Base-by-base conservation (phyloP, 192 early-diverging fungal species). In the Coemansia furcata region DNA sequence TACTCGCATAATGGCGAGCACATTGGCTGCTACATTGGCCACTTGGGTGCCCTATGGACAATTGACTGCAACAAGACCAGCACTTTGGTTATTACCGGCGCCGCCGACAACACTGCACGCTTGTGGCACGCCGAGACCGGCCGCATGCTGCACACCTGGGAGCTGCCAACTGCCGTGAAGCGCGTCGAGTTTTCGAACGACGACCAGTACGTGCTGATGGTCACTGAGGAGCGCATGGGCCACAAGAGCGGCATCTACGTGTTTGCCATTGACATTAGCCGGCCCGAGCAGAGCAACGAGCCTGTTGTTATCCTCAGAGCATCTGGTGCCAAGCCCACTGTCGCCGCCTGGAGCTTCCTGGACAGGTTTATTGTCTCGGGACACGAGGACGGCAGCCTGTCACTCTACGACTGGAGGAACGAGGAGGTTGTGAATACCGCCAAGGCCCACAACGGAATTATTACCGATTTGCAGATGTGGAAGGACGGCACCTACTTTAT, bases 1-100 rank as follows among this genome's bases (percentile, higher is more conserved):
- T 98, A 90, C 74, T 93, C 96, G 47, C 92, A 95, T 83, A 99
- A 97, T 76, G 98, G 98, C 66, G 98, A 99, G 85, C 90, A 94
- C 47, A 85, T 99, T 36, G 98, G 98, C 43, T 93, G 90, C 40
- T 95, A 92, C 72, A 84, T 91, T 47, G 98, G 98, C 30, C 98
- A 99, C 77, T 77, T 88, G 74, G 98, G 98, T 72, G 85, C 94
- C 62, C 86, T 97, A 63, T 99, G 98, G 98, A 89, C 93, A 29
- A 88, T 97, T 23, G 96, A 95, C 85, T 88, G 95, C 69, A 95
- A 94, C 80, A 88, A 92, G 89, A 83, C 73, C 80, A 81, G 86
- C 62, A 92, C 89, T 8, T 85, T 95, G 49, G 76, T 95, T 38
- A 74, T 95, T 44, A 94, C 97, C 32, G 97, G 90, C 39, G 87